Conservation (phyloP, 2,329 filamentous ascomycete genomes). For the Neospermospora avenae region DNA sequence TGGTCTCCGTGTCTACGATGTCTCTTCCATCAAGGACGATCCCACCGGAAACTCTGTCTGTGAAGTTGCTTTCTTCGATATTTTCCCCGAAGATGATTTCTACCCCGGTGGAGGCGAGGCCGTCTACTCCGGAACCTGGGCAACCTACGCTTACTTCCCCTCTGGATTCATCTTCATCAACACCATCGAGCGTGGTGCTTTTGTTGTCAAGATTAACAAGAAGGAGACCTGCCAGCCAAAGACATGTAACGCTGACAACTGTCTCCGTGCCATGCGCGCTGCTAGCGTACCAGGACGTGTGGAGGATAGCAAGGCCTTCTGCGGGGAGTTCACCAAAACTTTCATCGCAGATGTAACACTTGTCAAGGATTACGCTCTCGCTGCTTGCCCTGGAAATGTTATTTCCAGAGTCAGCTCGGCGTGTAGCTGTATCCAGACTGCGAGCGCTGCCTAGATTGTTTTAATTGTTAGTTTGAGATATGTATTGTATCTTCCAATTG, state of each 20-base stretch:
- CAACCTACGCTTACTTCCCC: constrained; percentile 39
- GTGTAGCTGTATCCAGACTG: constrained; percentile 16
- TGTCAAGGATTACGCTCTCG: constrained; percentile 7
- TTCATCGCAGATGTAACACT: constrained; percentile 11
- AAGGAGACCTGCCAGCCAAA: constrained; percentile 6
- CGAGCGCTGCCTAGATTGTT: neutral
- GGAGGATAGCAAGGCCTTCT: constrained; percentile 35
- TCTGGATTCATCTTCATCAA: constrained; percentile 37
- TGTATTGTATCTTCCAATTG: neutral
- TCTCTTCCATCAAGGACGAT: constrained; percentile 39
- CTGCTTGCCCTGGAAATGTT: constrained; percentile 12
- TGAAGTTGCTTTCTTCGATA: constrained; percentile 39
- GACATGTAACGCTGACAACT: constrained; percentile 34
- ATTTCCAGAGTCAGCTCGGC: constrained; percentile 13
- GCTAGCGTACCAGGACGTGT: constrained; percentile 29
- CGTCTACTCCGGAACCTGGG: constrained; percentile 44
- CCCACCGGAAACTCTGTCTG: constrained; percentile 38
- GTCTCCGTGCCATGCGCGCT: constrained; percentile 36
- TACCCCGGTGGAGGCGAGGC: constrained; percentile 35
- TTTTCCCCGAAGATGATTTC: constrained; percentile 29
- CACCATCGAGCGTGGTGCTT: constrained; percentile 42
- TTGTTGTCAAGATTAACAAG: constrained; percentile 19
- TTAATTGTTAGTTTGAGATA: neutral
- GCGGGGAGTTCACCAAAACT: constrained; percentile 22
- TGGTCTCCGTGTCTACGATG: constrained; percentile 39